Evolutionary conservation across 2,329 filamentous ascomycete species (phyloP), one percentile per base, ranked within the genome.

Genomic region (Fusarium ambrosium): DNA sequence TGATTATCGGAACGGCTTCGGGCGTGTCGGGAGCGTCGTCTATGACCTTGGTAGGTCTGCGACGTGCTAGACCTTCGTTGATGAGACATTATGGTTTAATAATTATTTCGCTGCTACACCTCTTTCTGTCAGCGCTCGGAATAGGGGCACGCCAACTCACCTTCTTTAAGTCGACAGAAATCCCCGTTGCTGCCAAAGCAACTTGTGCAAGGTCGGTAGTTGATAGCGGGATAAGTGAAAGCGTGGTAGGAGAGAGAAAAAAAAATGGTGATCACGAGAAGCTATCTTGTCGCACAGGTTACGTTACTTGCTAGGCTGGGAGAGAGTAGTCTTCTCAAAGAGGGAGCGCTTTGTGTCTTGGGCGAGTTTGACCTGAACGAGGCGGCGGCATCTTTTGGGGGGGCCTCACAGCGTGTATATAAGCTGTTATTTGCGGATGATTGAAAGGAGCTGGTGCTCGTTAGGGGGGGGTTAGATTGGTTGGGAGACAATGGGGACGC

Each of bases 271-370:
- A 70, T 74, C 72, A 74, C 72, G 72, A 75, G 72, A 74, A 68
- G 51, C 59, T 75, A 74, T 72, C 60, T 58, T 36, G 72, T 74
- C 69, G 62, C 66, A 75, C 72, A 74, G 66, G 72, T 73, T 74
- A 74, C 72, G 66, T 75, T 74, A 72, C 71, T 62, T 51, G 32
- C 34, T 55, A 11, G 61, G 55, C 27, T 29, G 22, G 39, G 22
- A 45, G 48, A 62, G 64, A 63, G 51, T 8, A 29, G 29, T 29
- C 69, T 65, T 61, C 62, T 74, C 58, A 27, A 22, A 45, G 4
- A 18, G n/a, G 24, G 24, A 3, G 27, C 51, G 39, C 48, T 66
- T 66, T 73, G 70, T 69, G 62, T 66, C n/a, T 51, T 62, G 13
- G 20, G 22, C 16, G 14, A n/a, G 29, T 56, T 56, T 56, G 32